Base-by-base conservation (phyloP, 2,329 filamentous ascomycete genomes). In the Neonectria neomacrospora region DNA sequence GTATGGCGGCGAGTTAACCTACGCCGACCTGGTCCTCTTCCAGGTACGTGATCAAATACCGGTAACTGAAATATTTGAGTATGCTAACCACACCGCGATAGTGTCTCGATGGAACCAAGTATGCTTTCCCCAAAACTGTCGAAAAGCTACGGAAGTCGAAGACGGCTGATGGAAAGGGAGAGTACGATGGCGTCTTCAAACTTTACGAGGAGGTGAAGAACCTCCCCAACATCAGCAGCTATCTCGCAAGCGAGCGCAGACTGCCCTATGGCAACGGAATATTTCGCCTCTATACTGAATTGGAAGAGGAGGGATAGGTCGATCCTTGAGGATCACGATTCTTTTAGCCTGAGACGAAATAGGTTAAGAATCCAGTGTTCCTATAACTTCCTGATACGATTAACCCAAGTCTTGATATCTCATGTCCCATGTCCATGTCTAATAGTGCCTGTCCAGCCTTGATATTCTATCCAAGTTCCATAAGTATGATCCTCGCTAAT, bases 11-110 rank as follows among this genome's bases (percentile, higher is more conserved):
- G 80, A 80, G 65, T 69, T 94, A 66, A 91, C 88, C 0, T 92
- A 91, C 76, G 92, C 91, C 14, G 92, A 95, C 74, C 80, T 91
- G 52, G 89, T 91, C 2, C 74, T 94, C 1, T 94, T 90, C 81
- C 91, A 93, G 78, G 88, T 90, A 65, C 63, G 7, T 14, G 10
- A 14, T 10, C 47, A 20, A 12, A 80, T 68, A 16, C 11, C 10
- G 44, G 30, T 7, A 18, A 18, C 3, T 8, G 3, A 42, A 42
- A 2, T 11, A 22, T 39, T 14, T 11, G 18, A 3, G 10, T 11
- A 39, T 18, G 51, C 63, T 67, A 53, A 70, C 58, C 7, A 5
- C 10, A 22, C 20, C 5, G 14, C 14, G 9, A 18, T 47, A 86
- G 82, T 80, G 81, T 66, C 23, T 90, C 32, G 83, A 90, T 69